Conservation (phyloP, 1,284 basidiomycete species). For the Ustilago cynodontis region DNA sequence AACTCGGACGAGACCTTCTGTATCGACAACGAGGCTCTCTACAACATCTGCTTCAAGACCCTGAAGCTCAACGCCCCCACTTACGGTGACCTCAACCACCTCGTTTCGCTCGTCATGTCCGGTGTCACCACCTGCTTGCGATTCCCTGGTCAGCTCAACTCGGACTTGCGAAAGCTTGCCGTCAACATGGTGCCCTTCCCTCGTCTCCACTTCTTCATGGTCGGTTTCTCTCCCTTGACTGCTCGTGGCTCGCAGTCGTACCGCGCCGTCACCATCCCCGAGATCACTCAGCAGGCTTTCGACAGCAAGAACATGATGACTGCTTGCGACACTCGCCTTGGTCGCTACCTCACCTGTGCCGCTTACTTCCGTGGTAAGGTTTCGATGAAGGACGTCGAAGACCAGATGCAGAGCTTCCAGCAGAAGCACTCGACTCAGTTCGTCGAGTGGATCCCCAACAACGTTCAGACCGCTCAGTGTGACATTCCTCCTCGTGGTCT, state of each 20-base stretch:
- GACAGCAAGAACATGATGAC: slow-evolving; percentile 73
- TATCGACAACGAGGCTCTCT: slow-evolving; percentile 94
- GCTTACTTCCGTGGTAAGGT: slow-evolving; percentile 69
- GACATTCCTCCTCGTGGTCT: slow-evolving; percentile 67
- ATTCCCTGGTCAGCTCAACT: slow-evolving; percentile 94
- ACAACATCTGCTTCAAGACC: slow-evolving; percentile 83
- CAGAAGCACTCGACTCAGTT: slow-evolving; percentile 66
- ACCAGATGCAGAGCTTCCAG: slow-evolving; percentile 69
- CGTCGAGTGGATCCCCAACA: slow-evolving; percentile 71
- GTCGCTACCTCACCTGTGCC: slow-evolving; percentile 72
- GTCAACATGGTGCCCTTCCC: slow-evolving; percentile 80
- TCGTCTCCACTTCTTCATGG: slow-evolving; percentile 70
- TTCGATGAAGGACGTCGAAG: slow-evolving; percentile 72
- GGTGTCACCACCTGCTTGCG: slow-evolving; percentile 89
- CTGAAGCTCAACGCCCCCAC: slow-evolving; percentile 77
- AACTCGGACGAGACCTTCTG: slow-evolving; percentile 88
- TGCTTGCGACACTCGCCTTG: slow-evolving; percentile 80
- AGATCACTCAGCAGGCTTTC: slow-evolving; percentile 66
- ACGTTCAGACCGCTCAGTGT: slow-evolving; percentile 69
- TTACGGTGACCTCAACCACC: slow-evolving; percentile 72
- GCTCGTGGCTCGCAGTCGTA: slow-evolving; percentile 73
- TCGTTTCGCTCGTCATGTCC: slow-evolving; percentile 87
- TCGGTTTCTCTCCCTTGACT: slow-evolving; percentile 70
- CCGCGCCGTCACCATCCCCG: slow-evolving; percentile 69
- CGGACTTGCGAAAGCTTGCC: slow-evolving; percentile 90